These are phyloP conservation scores for Monosporascus ibericus DNA, from an alignment of 2,329 filamentous ascomycete species.

Conservation along the genomic window DNA sequence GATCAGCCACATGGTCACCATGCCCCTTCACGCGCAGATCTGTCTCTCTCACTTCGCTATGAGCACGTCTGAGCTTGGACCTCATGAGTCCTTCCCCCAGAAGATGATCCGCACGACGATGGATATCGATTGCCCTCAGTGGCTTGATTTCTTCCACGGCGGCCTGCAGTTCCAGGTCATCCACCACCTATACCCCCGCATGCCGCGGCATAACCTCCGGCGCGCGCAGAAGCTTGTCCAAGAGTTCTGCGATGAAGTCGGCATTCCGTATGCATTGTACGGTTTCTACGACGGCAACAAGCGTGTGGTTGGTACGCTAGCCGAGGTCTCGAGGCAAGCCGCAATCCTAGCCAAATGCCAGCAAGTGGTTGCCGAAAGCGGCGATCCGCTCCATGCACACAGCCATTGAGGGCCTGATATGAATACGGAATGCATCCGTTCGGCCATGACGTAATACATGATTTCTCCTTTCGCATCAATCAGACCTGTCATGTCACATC, in stretches of 20 bases:
- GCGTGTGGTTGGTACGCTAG: constrained; percentile 69
- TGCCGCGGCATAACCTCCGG: constrained; percentile 80
- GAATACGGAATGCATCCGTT: not conserved
- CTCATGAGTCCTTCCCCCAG: constrained; percentile 80
- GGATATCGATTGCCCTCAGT: constrained; percentile 82
- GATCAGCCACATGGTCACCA: constrained; percentile 73
- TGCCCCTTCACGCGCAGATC: constrained; percentile 82
- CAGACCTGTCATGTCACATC: no score
- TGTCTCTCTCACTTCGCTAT: constrained; percentile 90
- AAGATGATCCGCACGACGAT: constrained; percentile 90
- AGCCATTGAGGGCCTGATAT: constrained; percentile 14
- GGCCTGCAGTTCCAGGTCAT: constrained; percentile 87
- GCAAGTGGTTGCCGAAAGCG: constrained; percentile 34
- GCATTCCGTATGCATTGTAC: constrained; percentile 79
- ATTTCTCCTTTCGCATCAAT: no score
- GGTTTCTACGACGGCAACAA: constrained; percentile 81
- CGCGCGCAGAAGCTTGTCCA: constrained; percentile 67
- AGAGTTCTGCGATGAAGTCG: constrained; percentile 75
- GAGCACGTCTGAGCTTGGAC: constrained; percentile 81
- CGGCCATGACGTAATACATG: no score
- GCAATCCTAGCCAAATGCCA: constrained; percentile 72
- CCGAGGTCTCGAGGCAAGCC: constrained; percentile 74
- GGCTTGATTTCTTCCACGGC: constrained; percentile 86
- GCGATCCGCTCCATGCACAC: constrained; percentile 23
- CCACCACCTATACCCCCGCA: constrained; percentile 77